These are phyloP conservation scores for Yamadazyma endophytica DNA, from an alignment of 805 yeast genomes.

Conservation along the genomic window DNA sequence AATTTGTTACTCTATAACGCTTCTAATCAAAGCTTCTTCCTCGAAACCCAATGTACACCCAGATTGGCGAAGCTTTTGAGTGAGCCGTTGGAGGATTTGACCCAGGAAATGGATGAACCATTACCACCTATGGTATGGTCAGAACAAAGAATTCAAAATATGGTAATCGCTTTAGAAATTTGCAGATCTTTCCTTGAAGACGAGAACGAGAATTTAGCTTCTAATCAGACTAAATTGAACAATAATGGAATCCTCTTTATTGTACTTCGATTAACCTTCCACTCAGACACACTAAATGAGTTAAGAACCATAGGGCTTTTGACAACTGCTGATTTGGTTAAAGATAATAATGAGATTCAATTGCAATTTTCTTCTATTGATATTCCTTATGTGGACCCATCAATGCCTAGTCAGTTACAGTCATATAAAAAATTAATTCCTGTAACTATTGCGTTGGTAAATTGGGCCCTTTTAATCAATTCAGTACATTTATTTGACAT, in stretches of 20 bases:
- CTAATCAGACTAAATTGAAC: slow-evolving; percentile 59
- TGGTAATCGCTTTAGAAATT: slow-evolving; percentile 65
- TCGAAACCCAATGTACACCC: slow-evolving; percentile 79
- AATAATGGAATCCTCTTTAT: slow-evolving; percentile 61
- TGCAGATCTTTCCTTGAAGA: slow-evolving; percentile 66
- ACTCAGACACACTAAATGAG: slow-evolving; percentile 56
- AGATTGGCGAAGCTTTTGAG: slow-evolving; percentile 58
- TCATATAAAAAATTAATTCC: slow-evolving; percentile 46
- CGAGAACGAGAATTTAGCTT: slow-evolving; percentile 60
- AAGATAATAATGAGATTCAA: slow-evolving; percentile 66
- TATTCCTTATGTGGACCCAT: slow-evolving; percentile 87
- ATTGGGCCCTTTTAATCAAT: slow-evolving; percentile 77
- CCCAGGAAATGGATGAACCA: slow-evolving; percentile 15
- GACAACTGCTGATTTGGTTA: slow-evolving; percentile 73
- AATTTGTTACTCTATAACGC: slow-evolving; percentile 77
- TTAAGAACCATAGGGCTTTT: slow-evolving; percentile 67
- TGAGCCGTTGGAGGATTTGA: slow-evolving; percentile 40
- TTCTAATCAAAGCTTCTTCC: slow-evolving; percentile 82
- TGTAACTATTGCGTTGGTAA: slow-evolving; percentile 66
- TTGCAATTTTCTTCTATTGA: slow-evolving; percentile 72
- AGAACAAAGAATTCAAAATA: slow-evolving; percentile 66
- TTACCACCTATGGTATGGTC: slow-evolving; percentile 61
- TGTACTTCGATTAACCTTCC: slow-evolving; percentile 67
- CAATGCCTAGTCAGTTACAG: slow-evolving; percentile 44
- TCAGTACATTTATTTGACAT: slow-evolving; percentile 84